A percentile compares a stretch with the other conserved stretches of the same genome.
Conservation (phyloP, 176 grass and related monocot genomes). For the Triticum dicoccoides region DNA sequence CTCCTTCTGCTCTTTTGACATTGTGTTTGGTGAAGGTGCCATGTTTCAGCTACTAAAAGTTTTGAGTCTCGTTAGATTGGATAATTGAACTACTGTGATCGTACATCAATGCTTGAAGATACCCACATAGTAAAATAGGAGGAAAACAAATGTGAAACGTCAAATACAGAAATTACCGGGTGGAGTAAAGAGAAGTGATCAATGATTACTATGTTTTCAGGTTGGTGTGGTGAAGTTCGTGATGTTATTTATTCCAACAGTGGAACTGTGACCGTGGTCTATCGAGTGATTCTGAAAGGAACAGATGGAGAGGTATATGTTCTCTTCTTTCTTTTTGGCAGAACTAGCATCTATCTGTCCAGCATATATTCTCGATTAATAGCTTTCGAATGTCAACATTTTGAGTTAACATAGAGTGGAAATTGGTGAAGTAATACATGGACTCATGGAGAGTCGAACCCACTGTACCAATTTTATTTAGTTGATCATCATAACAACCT, state of each 20-base stretch:
- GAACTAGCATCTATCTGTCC: not conserved
- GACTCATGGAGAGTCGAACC: not conserved
- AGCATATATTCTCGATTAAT: not conserved
- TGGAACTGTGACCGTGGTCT: constrained; percentile 84
- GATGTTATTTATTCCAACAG: constrained; percentile 66
- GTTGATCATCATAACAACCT: not conserved
- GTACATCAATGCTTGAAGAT: not conserved
- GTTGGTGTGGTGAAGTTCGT: constrained; percentile 95
- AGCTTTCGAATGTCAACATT: not conserved
- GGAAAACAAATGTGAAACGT: not conserved
- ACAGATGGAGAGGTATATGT: constrained; percentile 80
- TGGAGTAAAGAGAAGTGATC: not conserved
- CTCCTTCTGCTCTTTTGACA: not conserved
- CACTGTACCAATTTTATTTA: not conserved
- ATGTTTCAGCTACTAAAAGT: constrained; percentile 4
- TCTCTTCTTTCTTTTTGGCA: not conserved
- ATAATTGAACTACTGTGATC: not conserved
- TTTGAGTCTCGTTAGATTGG: not conserved
- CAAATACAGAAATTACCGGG: not conserved
- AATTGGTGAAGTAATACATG: not conserved
- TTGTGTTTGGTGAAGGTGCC: not conserved
- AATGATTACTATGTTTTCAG: constrained; percentile 36
- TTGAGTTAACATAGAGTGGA: not conserved
- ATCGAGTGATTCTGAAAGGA: constrained; percentile 82
- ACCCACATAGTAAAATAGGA: not conserved